phyloP scores from a whole-genome alignment of 768 basidiomycete species.

The Coprinopsis strossmayeri region DNA sequence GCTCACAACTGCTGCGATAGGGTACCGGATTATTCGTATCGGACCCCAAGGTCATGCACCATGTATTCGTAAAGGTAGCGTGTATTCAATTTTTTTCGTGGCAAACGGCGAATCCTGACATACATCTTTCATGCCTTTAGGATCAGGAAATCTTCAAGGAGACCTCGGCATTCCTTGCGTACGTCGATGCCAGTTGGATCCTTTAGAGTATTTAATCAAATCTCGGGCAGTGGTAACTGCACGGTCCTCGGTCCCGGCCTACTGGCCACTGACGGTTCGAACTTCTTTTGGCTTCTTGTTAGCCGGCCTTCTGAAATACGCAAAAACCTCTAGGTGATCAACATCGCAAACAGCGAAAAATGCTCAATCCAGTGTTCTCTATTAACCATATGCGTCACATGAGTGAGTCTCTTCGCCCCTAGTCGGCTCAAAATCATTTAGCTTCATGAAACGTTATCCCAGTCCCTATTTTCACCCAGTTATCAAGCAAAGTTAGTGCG shows the following conservation, averaged over 20 bases:
- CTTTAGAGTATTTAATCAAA: too few species aligned
- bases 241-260: conserved; percentile 20
- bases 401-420: conserved; percentile 17
- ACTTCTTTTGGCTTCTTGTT: not conserved
- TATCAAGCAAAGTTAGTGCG: too few species aligned
- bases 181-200: conserved; percentile 1
- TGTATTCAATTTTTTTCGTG: not conserved
- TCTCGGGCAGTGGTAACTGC: conserved; percentile 11
- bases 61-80: conserved; percentile 31
- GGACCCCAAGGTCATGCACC: conserved; percentile 37
- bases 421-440: not conserved
- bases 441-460: not conserved
- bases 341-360: conserved; percentile 31
- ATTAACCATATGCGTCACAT: conserved; percentile 28
- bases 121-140: conserved; percentile 11
- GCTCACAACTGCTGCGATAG: too few species aligned
- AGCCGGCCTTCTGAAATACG: not conserved
- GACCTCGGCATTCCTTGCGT: conserved; percentile 21
- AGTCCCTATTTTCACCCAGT: conserved; percentile 29
- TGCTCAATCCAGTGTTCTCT: conserved; percentile 32
- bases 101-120: not conserved
- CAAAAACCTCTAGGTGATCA: conserved; percentile 25
- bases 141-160: conserved; percentile 27
- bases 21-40: too few species aligned
- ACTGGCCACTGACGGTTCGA: conserved; percentile 18